phyloP scores from a whole-genome alignment of 306 rosid species.

The Fragaria iinumae region DNA sequence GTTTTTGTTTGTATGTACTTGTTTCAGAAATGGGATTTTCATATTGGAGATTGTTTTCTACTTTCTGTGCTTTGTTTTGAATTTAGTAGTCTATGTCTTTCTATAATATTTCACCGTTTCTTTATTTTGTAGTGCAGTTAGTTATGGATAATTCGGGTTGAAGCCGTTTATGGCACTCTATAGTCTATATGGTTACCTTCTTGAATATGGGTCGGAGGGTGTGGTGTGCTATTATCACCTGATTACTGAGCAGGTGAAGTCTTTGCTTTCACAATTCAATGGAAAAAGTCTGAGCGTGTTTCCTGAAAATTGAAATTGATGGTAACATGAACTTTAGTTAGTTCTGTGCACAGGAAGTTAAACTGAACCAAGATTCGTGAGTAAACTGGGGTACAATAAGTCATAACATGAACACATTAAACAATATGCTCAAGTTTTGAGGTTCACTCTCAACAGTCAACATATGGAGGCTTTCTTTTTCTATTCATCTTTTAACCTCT shows the following conservation, averaged over 20 bases:
- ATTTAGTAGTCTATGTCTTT: background rate
- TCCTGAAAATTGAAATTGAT: background rate
- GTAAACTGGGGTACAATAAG: background rate
- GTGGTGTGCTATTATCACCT: background rate
- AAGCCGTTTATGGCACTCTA: constrained; percentile 7
- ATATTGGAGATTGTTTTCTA: background rate
- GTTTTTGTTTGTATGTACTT: constrained; percentile 11
- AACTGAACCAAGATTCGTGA: background rate
- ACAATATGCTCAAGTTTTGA: background rate
- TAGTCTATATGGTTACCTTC: background rate
- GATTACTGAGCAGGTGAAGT: constrained; percentile 13
- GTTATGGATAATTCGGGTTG: background rate
- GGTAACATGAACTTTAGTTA: background rate
- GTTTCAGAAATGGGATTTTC: constrained; percentile 3
- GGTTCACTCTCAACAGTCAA: background rate
- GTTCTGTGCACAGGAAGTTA: background rate
- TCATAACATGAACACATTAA: background rate
- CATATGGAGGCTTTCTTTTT: background rate
- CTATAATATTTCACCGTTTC: background rate
- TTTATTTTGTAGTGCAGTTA: constrained; percentile 10
- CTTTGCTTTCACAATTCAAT: background rate
- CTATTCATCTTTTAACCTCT: background rate
- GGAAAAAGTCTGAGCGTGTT: background rate
- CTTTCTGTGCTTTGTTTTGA: background rate
- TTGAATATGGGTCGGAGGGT: background rate